These are phyloP conservation scores for Vaccinium corymbosum DNA, from an alignment of 148 eudicot genomes.

Conservation along the genomic window DNA sequence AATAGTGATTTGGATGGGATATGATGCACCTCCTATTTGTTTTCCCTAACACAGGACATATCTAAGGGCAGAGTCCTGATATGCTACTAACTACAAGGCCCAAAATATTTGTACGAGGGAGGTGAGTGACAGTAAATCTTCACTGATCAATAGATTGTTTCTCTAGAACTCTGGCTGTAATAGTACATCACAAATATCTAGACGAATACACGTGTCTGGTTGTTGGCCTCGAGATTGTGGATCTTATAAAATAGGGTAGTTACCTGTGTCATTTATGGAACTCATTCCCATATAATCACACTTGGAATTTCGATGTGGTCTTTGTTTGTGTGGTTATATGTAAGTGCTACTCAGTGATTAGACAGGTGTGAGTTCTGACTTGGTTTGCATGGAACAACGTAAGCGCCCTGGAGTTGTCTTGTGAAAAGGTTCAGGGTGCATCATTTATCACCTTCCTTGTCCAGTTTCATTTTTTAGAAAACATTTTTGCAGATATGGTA, in stretches of 20 bases:
- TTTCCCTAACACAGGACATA: no score
- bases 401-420: not conserved
- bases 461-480: not conserved
- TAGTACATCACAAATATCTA: not conserved
- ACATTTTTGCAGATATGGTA: not conserved
- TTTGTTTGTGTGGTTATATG: not conserved
- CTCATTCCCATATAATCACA: not conserved
- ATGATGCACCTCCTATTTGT: no score
- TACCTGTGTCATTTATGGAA: not conserved
- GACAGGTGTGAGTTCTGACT: not conserved
- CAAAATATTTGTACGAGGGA: not conserved
- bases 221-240: not conserved
- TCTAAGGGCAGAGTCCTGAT: no score
- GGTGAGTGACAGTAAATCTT: not conserved
- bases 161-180: not conserved
- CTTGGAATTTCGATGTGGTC: not conserved
- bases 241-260: not conserved
- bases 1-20: no score
- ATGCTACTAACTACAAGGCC: not conserved
- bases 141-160: not conserved
- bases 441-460: not conserved
- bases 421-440: not conserved
- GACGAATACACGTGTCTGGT: not conserved
- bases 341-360: not conserved
- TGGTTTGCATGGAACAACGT: not conserved